A percentile compares a stretch with the other conserved stretches of the same genome.
These are phyloP conservation scores for Acrocalymma vagum DNA, from an alignment of 2,329 filamentous ascomycete genomes.

Conservation along the genomic window DNA sequence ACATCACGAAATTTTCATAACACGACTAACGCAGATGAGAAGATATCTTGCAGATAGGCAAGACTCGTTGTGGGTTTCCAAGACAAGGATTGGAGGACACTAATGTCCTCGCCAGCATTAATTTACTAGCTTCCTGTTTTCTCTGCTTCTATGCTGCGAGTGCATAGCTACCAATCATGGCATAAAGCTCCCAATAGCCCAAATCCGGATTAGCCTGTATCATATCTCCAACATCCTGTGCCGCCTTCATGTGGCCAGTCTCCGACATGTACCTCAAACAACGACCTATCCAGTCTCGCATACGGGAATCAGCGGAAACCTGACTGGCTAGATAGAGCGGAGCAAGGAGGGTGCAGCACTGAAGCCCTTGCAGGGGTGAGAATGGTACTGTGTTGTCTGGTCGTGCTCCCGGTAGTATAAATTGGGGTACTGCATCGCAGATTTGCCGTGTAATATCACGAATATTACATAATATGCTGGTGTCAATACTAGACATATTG, in stretches of 20 bases:
- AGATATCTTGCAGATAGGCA: no score
- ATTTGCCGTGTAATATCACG: not conserved
- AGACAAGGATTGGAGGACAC: no score
- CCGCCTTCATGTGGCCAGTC: no score
- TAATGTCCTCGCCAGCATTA: no score
- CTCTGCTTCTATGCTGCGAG: conserved; percentile 1
- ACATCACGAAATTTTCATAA: no score
- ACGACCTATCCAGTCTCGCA: not conserved
- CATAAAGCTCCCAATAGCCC: not conserved
- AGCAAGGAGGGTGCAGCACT: not conserved
- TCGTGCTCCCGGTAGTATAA: not conserved
- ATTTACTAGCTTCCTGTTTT: no score
- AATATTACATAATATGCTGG: not conserved
- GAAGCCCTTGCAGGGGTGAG: not conserved
- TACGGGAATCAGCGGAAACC: not conserved
- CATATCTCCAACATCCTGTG: not conserved
- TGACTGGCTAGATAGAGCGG: not conserved
- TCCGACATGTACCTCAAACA: no score
- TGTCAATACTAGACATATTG: no score
- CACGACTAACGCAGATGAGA: no score
- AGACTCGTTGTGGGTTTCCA: no score
- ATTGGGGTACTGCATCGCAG: not conserved
- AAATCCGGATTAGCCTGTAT: not conserved
- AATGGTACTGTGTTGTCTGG: not conserved
- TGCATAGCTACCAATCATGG: not conserved